These are phyloP conservation scores for Stereum hirsutum DNA, from an alignment of 1,284 basidiomycete species.

Conservation along the genomic window DNA sequence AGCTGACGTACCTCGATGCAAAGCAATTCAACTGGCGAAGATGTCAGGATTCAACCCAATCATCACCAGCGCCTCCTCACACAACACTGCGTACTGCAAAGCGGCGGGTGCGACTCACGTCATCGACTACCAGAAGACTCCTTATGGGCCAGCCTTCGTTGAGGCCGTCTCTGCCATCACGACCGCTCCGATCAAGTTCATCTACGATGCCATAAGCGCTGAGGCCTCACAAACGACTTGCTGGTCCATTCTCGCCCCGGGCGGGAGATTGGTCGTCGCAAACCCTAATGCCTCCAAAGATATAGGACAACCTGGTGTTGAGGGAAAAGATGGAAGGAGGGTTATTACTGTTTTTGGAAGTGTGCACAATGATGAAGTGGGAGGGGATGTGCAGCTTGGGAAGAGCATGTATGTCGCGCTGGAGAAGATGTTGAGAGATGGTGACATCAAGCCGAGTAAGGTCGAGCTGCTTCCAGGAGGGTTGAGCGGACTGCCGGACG, in stretches of 20 bases:
- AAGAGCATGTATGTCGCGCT: conserved; percentile 17
- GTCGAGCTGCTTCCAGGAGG: conserved; percentile 21
- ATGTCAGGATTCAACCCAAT: conserved; percentile 39
- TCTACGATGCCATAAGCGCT: conserved; percentile 25
- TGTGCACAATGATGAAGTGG: conserved; percentile 18
- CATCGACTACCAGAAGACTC: conserved; percentile 25
- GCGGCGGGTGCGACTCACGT: conserved; percentile 40
- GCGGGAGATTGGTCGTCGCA: conserved; percentile 7
- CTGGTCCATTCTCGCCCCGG: conserved; percentile 16
- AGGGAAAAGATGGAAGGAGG: conserved; percentile 16
- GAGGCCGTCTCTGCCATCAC: conserved; percentile 12
- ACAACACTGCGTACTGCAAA: conserved; percentile 32
- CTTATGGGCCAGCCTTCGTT: conserved; percentile 9
- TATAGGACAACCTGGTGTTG: conserved; percentile 9
- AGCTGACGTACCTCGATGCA: too few relatives aligned
- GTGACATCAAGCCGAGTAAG: conserved; percentile 28
- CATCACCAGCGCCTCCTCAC: conserved; percentile 35
- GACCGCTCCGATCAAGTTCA: conserved; percentile 10
- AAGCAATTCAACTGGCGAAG: conserved; percentile 33
- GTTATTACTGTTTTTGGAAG: conserved; percentile 14
- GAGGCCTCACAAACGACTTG: conserved; percentile 14
- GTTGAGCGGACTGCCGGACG: conserved; percentile 29
- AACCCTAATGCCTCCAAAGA: conserved; percentile 7
- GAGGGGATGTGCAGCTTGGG: conserved; percentile 17
- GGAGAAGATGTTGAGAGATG: conserved; percentile 23